Evolutionary conservation across 2,329 filamentous ascomycete genomes (phyloP).

Genomic region (Aspergillus pseudoterreus): DNA sequence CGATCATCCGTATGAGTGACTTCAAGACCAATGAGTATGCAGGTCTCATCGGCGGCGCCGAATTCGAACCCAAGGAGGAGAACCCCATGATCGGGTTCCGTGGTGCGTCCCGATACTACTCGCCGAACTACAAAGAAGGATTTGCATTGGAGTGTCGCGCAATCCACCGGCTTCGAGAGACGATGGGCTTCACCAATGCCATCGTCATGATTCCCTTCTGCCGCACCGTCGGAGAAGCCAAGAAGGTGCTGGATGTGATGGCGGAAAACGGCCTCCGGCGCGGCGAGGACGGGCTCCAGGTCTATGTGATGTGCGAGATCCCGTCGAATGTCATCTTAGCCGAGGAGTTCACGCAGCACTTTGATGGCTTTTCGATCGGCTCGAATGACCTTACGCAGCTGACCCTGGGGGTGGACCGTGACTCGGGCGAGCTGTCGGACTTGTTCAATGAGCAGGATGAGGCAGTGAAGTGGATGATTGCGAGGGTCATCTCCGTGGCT

Average conservation of each 20-base stretch:
- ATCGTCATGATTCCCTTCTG: constrained; percentile 41
- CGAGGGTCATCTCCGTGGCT: constrained; percentile 28
- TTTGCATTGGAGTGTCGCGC: constrained; percentile 40
- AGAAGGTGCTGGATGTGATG: constrained; percentile 34
- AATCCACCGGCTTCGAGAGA: constrained; percentile 29
- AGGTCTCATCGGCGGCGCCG: constrained; percentile 35
- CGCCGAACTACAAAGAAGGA: constrained; percentile 35
- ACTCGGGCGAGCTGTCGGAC: constrained; percentile 34
- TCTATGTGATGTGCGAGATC: constrained; percentile 44
- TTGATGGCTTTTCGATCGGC: constrained; percentile 43
- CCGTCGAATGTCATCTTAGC: constrained; percentile 41
- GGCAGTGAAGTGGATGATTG: constrained; percentile 41
- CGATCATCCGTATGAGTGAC: constrained; percentile 39
- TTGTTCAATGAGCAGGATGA: constrained; percentile 40
- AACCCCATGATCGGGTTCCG: constrained; percentile 44
- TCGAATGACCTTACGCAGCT: constrained; percentile 42
- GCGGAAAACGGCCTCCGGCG: constrained; percentile 36
- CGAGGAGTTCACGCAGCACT: constrained; percentile 31
- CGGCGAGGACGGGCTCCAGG: constrained; percentile 33
- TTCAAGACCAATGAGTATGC: constrained; percentile 44
- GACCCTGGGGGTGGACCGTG: constrained; percentile 38
- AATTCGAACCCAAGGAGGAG: constrained; percentile 39
- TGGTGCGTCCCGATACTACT: constrained; percentile 42
- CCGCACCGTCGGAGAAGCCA: constrained; percentile 34
- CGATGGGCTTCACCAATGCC: constrained; percentile 36